Percentiles rank a stretch among this genome's conserved stretches.
Evolutionary conservation across 2,329 filamentous ascomycete species (phyloP).

Genomic region (Xylariaceae sp.): DNA sequence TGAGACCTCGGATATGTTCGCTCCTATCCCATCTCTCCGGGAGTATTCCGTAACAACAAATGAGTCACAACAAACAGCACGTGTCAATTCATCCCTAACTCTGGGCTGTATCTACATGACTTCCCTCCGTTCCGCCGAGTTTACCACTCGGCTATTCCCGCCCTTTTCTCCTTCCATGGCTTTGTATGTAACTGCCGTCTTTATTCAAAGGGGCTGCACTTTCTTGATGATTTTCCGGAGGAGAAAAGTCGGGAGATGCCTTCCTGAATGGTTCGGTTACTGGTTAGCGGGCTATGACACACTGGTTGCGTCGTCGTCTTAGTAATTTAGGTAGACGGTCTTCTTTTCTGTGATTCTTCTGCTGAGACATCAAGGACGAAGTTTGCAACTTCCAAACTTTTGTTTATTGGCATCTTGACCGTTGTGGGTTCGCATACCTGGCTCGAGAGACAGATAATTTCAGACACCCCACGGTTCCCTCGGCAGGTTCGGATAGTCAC

Average conservation of each 20-base stretch:
- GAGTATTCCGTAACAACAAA: too few relatives aligned
- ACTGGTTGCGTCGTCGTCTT: not conserved
- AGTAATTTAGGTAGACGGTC: not conserved
- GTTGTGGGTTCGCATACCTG: not conserved
- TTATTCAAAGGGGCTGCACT: not conserved
- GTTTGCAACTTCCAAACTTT: not conserved
- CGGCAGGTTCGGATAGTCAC: slow-evolving; percentile 4
- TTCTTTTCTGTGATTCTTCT: not conserved
- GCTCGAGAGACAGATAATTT: not conserved
- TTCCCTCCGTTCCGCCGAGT: not conserved
- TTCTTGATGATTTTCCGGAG: not conserved
- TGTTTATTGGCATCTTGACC: not conserved
- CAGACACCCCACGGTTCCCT: not conserved
- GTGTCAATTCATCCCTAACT: too few relatives aligned
- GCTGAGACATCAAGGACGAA: not conserved
- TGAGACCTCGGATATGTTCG: too few relatives aligned
- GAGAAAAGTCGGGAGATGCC: not conserved
- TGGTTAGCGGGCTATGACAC: not conserved
- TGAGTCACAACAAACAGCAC: too few relatives aligned
- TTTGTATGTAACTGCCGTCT: not conserved
- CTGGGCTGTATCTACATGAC: not conserved
- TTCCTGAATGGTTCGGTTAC: not conserved
- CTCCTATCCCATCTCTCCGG: too few relatives aligned
- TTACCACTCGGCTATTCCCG: not conserved
- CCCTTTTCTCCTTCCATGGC: not conserved